Percentiles rank a stretch among this genome's conserved stretches.
These are phyloP conservation scores for Chenopodium album DNA, from an alignment of 148 eudicot species.

Conservation along the genomic window DNA sequence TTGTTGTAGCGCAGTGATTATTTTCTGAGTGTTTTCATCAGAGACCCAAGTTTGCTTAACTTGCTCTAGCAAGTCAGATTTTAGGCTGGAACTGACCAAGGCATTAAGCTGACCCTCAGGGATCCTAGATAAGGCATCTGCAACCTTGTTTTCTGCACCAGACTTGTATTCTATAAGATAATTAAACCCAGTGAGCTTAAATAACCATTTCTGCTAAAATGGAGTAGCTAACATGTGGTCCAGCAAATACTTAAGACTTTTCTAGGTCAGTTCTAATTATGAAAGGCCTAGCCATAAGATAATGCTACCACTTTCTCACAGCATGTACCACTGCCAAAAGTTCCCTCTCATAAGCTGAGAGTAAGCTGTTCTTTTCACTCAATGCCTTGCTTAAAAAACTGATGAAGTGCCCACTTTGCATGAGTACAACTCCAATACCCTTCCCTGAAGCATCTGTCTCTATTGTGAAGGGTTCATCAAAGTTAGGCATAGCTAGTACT, in stretches of 20 bases:
- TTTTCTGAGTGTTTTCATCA: background rate
- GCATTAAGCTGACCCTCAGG: background rate
- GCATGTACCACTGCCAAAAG: background rate
- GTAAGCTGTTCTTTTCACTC: too few relatives aligned
- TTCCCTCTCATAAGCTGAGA: background rate
- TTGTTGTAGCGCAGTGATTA: background rate
- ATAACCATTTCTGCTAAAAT: background rate
- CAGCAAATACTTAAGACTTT: background rate
- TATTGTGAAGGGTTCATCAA: background rate
- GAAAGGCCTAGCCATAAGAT: background rate
- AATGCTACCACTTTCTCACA: background rate
- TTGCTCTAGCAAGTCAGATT: background rate
- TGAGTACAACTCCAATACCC: background rate
- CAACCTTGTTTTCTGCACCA: background rate
- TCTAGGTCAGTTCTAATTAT: background rate
- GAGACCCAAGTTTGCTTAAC: background rate
- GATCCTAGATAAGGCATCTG: background rate
- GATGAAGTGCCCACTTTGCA: background rate
- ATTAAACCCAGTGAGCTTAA: background rate
- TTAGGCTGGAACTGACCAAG: background rate
- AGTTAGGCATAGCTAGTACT: background rate
- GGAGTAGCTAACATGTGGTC: background rate
- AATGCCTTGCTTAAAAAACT: background rate
- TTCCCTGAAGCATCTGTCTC: background rate
- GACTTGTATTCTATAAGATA: background rate